phyloP scores from a whole-genome alignment of 768 basidiomycete genomes.

The Naganishia randhawae region DNA sequence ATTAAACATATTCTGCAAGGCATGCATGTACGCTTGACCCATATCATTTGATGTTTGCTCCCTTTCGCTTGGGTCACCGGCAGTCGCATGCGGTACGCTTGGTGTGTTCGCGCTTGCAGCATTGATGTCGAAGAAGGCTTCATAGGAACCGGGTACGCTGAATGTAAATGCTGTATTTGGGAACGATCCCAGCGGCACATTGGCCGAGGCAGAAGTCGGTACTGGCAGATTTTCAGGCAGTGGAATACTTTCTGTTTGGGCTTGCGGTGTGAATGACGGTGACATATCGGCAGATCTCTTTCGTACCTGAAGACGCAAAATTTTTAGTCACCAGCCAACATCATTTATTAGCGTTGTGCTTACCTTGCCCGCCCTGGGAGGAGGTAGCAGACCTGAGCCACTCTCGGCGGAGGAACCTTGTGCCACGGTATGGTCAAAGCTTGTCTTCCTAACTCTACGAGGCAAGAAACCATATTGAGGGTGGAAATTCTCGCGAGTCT shows the following conservation, averaged over 20 bases:
- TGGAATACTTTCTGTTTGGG: background rate
- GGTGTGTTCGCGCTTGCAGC: constrained; percentile 44
- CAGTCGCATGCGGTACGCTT: background rate
- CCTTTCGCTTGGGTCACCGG: background rate
- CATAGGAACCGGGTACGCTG: constrained; percentile 45
- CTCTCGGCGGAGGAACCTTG: constrained; percentile 52
- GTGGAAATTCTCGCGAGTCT: constrained; percentile 49
- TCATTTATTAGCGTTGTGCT: constrained; percentile 56
- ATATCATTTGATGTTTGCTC: background rate
- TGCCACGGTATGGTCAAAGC: constrained; percentile 86
- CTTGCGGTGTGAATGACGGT: constrained; percentile 31
- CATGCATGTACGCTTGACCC: background rate
- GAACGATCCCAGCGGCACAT: constrained; percentile 36
- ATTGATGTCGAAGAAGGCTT: constrained; percentile 49
- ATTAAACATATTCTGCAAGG: constrained; percentile 22
- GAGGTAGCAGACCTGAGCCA: constrained; percentile 29
- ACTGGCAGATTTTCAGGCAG: constrained; percentile 5
- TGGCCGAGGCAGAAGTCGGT: constrained; percentile 27
- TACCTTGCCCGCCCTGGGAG: constrained; percentile 28
- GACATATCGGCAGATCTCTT: constrained; percentile 47
- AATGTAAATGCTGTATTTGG: constrained; percentile 50
- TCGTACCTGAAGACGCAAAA: constrained; percentile 43
- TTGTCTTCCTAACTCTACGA: constrained; percentile 84
- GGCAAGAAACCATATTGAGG: constrained; percentile 59
- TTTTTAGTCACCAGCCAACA: constrained; percentile 62